Percentiles rank a stretch among this genome's conserved stretches.
Conservation (phyloP, 345 rosid genomes). For the Syzygium grande region DNA sequence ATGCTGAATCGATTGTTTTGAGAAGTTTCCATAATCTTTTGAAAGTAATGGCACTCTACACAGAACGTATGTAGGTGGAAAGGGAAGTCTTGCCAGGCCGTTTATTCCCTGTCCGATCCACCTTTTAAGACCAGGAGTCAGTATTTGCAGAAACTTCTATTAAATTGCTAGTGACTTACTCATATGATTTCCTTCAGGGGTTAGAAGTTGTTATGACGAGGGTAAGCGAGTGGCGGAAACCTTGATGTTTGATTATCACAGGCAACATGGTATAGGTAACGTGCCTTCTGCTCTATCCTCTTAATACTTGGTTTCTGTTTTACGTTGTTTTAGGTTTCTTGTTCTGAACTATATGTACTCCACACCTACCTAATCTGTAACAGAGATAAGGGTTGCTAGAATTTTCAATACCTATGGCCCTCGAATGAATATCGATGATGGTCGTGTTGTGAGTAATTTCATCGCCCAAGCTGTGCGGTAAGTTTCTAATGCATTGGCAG, state of each 20-base stretch:
- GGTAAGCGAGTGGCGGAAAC: slow-evolving; percentile 96
- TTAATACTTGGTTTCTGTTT: not conserved
- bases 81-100: not conserved
- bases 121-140: not conserved
- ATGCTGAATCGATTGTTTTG: not conserved
- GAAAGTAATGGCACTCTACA: not conserved
- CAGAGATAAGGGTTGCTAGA: slow-evolving; percentile 85
- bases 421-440: slow-evolving; percentile 93
- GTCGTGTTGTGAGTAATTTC: slow-evolving; percentile 97
- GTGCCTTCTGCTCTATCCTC: not conserved
- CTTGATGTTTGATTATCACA: slow-evolving; percentile 89
- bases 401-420: slow-evolving; percentile 97
- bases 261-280: slow-evolving; percentile 91
- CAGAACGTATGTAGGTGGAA: not conserved
- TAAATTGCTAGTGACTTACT: not conserved
- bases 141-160: not conserved
- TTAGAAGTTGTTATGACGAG: slow-evolving; percentile 92
- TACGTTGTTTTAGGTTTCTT: not conserved
- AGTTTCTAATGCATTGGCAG: not conserved
- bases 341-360: not conserved
- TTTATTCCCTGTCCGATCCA: not conserved
- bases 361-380: not conserved
- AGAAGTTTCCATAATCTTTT: not conserved
- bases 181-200: slow-evolving; percentile 31
- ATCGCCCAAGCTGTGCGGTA: slow-evolving; percentile 95